phyloP scores from a whole-genome alignment of 805 yeast species.

The Lipomyces starkeyi region DNA sequence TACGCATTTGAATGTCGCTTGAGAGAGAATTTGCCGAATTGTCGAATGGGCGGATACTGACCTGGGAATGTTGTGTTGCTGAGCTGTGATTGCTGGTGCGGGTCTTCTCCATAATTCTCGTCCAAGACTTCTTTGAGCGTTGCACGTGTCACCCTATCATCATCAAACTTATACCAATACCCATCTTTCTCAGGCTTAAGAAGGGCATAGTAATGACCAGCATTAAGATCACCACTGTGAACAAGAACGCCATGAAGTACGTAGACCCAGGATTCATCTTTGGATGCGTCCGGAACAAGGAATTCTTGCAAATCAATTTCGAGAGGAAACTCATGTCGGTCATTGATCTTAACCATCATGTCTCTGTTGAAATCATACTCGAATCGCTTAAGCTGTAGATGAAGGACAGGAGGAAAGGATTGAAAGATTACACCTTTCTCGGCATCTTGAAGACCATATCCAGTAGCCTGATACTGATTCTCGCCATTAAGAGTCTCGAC shows the following conservation, averaged over 20 bases:
- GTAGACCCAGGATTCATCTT: conserved; percentile 71
- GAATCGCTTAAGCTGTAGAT: conserved; percentile 89
- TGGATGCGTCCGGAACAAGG: conserved; percentile 62
- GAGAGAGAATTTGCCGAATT: conserved; percentile 53
- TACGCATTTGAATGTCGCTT: conserved; percentile 93
- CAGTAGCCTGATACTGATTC: conserved; percentile 92
- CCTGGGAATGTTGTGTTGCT: conserved; percentile 23
- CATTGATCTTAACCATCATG: conserved; percentile 87
- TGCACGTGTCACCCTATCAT: conserved; percentile 89
- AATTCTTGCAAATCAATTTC: conserved; percentile 80
- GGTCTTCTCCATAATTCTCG: conserved; percentile 87
- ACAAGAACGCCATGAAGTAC: conserved; percentile 91
- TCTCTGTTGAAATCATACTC: conserved; percentile 93
- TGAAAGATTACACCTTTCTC: conserved; percentile 94
- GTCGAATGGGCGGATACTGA: conserved; percentile 49
- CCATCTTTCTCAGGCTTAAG: conserved; percentile 75
- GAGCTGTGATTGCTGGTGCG: conserved; percentile 36
- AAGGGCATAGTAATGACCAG: conserved; percentile 96
- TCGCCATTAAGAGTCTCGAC: conserved; percentile 91
- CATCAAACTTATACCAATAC: conserved; percentile 92
- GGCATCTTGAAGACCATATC: conserved; percentile 91
- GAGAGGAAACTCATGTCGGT: conserved; percentile 87
- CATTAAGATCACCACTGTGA: conserved; percentile 93
- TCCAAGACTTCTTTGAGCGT: conserved; percentile 85
- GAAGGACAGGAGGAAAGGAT: conserved; percentile 89